Percentiles rank a stretch among this genome's conserved stretches.
These are phyloP conservation scores for Lentinula edodes DNA, from an alignment of 768 basidiomycete genomes.

Conservation along the genomic window DNA sequence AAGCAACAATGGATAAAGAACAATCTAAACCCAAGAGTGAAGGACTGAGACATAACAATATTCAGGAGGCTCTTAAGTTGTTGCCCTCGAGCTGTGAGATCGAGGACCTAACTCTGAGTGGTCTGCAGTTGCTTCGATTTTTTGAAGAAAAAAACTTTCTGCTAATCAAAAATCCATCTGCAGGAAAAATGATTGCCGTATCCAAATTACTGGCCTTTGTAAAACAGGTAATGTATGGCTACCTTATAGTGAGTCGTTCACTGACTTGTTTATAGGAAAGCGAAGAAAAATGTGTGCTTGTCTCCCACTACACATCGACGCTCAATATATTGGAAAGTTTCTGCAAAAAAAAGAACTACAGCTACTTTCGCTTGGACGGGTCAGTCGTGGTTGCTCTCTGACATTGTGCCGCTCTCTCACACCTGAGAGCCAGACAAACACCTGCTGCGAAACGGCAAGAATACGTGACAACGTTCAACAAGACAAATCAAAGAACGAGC, in stretches of 20 bases:
- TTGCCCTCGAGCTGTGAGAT: slow-evolving; percentile 55
- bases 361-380: slow-evolving; percentile 87
- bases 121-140: slow-evolving; percentile 33
- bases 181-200: slow-evolving; percentile 73
- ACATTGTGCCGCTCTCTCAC: neutral
- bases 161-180: slow-evolving; percentile 4
- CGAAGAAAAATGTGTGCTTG: slow-evolving; percentile 91
- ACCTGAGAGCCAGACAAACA: slow-evolving; percentile 48
- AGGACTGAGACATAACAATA: slow-evolving; percentile 38
- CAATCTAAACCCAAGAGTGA: slow-evolving; percentile 35
- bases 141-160: neutral
- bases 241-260: neutral
- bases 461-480: slow-evolving; percentile 87
- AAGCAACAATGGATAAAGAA: slow-evolving; percentile 66
- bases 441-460: slow-evolving; percentile 75
- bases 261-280: slow-evolving; percentile 43
- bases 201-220: slow-evolving; percentile 58
- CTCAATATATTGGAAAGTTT: slow-evolving; percentile 87
- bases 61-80: slow-evolving; percentile 56
- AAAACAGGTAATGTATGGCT: slow-evolving; percentile 38
- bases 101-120: slow-evolving; percentile 76
- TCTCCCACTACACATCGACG: slow-evolving; percentile 96
- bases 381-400: slow-evolving; percentile 20
- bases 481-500: slow-evolving; percentile 58
- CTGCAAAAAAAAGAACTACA: slow-evolving; percentile 72